Base-by-base conservation (phyloP, 805 yeast genomes). In the Wickerhamiella slavikovae region DNA sequence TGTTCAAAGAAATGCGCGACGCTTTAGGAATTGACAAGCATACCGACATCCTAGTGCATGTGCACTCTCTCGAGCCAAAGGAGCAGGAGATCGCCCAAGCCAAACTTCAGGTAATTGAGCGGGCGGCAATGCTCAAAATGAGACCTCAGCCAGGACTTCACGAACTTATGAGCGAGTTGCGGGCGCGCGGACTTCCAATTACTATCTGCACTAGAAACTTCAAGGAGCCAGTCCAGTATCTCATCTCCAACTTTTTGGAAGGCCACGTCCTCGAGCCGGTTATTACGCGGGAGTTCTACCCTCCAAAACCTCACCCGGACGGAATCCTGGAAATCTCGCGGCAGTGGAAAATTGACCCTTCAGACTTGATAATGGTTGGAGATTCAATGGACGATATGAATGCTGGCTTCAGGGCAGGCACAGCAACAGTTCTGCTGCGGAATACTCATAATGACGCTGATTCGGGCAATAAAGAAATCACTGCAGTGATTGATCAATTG, bases 361-460 rank as follows among this genome's bases (percentile, higher is more conserved):
- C 47, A 12, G 53, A 62, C 23, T 36, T 72, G 18, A 43, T 71
- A 4, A 73, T 73, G 82, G 74, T 73, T 11, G 83, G 83, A 9
- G 82, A 73, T 43, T 72, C 80, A 0, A 47, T 56, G 24, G 82
- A 73, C 47, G 83, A 73, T 41, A 67, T 73, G 69, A 49, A 41
- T 24, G 66, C 76, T 18, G 82, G 79, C 3, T 44, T 56, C 18
- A 39, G 52, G n/a, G 80, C 82, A 1, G 80, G 80, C 0, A 63
- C 66, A 25, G 52, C 60, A 2, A 62, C 78, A 1, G 53, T 71
- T 3, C 49, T 73, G 29, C 48, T 73, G 24, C 58, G 55, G 25
- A 67, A 68, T 35, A 57, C 58, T 16, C 64, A 58, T 20, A 73
- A 73, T 37, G 51, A 40, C 3, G 55, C 59, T 27, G 44, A 69